Percentiles rank a stretch among this genome's conserved stretches.
phyloP scores from a whole-genome alignment of 441 rosid genomes.

The Heliophila coronopifolia region DNA sequence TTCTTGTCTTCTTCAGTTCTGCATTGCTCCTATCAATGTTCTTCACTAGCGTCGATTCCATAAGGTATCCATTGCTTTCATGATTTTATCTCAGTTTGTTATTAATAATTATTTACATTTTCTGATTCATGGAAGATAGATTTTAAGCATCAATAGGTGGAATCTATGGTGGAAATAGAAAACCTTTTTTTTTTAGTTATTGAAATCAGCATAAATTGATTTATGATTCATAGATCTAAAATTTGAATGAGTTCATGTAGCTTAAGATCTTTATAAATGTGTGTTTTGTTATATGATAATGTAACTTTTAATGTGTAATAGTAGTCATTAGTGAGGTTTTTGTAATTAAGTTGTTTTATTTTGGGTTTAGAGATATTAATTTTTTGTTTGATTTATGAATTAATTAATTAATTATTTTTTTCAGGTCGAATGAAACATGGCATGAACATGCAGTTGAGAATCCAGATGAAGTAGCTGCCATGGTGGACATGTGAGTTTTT shows the following conservation, averaged over 20 bases:
- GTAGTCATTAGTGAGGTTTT: neutral
- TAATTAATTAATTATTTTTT: conserved; percentile 11
- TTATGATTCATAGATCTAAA: conserved; percentile 8
- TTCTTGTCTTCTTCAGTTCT: conserved; percentile 15
- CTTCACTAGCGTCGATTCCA: conserved; percentile 18
- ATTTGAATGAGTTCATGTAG: neutral
- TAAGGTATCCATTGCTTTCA: too few species aligned
- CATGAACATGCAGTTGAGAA: conserved; percentile 37
- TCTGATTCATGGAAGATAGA: conserved; percentile 10
- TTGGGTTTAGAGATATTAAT: neutral
- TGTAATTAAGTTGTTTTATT: neutral
- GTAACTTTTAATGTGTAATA: neutral
- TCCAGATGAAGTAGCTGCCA: conserved; percentile 34
- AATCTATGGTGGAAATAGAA: neutral
- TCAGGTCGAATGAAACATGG: conserved; percentile 36
- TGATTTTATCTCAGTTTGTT: too few species aligned
- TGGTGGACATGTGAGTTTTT: conserved; percentile 34
- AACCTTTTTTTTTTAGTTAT: neutral
- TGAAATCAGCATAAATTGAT: neutral
- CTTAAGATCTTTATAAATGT: neutral
- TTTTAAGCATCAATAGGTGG: too few species aligned
- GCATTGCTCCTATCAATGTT: conserved; percentile 23
- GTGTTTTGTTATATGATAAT: neutral
- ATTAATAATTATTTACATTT: neutral
- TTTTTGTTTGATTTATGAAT: neutral